Evolutionary conservation across 2,329 filamentous ascomycete genomes (phyloP).

Genomic region (Apiospora phragmitis): DNA sequence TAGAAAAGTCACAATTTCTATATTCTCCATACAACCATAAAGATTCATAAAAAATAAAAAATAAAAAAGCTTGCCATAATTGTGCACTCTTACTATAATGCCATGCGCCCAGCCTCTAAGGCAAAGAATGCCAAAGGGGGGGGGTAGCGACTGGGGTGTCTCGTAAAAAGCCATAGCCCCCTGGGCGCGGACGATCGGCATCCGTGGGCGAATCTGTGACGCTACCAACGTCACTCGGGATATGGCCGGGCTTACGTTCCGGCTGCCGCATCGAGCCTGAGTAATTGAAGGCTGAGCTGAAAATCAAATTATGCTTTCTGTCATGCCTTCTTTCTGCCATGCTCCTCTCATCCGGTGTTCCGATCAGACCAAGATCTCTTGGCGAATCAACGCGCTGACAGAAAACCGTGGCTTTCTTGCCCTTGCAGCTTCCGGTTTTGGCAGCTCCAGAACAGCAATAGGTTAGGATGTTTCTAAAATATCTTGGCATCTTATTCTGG

Average conservation of each 20-base stretch:
- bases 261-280: no score
- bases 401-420: neutral
- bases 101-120: neutral
- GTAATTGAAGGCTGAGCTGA: neutral
- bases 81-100: neutral
- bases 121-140: neutral
- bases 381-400: neutral
- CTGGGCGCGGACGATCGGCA: neutral
- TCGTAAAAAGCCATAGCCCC: neutral
- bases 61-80: neutral
- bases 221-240: neutral
- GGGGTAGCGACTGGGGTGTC: neutral
- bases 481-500: neutral
- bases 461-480: neutral
- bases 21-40: neutral
- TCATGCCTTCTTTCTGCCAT: neutral
- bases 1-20: neutral
- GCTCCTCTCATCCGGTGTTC: neutral
- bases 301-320: neutral
- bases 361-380: neutral
- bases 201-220: neutral
- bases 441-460: neutral
- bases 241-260: neutral
- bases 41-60: neutral
- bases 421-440: neutral